These are phyloP conservation scores for Xylariaceae sp. DNA, from an alignment of 2,329 filamentous ascomycete species.

Conservation along the genomic window DNA sequence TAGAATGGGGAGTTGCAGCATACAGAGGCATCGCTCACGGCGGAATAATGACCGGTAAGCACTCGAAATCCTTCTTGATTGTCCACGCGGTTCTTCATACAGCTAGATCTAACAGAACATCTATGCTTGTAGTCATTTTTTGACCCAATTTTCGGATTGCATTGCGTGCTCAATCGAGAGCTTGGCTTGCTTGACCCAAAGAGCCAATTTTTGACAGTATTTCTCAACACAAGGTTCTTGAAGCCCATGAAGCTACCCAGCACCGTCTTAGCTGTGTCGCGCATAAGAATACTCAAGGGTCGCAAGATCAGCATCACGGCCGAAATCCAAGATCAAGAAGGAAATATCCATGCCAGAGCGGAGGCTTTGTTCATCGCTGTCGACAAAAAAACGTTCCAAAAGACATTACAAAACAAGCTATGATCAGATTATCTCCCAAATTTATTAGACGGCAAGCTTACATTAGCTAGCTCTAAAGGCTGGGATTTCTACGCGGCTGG, in stretches of 20 bases:
- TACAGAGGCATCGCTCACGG: constrained; percentile 2
- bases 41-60: neutral
- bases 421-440: neutral
- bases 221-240: neutral
- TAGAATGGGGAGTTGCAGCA: neutral
- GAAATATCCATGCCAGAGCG: constrained; percentile 1
- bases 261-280: neutral
- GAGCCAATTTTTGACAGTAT: neutral
- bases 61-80: too few relatives aligned
- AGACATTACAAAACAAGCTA: neutral
- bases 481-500: too few relatives aligned
- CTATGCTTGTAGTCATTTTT: too few relatives aligned
- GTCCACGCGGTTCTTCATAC: too few relatives aligned
- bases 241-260: neutral
- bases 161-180: constrained; percentile 1
- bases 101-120: too few relatives aligned
- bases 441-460: neutral
- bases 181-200: constrained; percentile 7
- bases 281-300: neutral
- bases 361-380: neutral
- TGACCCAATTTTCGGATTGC: constrained; percentile 2
- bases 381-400: neutral
- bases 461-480: too few relatives aligned
- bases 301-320: neutral
- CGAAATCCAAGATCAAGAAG: constrained; percentile 1